Conservation (phyloP, 345 rosid species). For the Eucalyptus regnans region DNA sequence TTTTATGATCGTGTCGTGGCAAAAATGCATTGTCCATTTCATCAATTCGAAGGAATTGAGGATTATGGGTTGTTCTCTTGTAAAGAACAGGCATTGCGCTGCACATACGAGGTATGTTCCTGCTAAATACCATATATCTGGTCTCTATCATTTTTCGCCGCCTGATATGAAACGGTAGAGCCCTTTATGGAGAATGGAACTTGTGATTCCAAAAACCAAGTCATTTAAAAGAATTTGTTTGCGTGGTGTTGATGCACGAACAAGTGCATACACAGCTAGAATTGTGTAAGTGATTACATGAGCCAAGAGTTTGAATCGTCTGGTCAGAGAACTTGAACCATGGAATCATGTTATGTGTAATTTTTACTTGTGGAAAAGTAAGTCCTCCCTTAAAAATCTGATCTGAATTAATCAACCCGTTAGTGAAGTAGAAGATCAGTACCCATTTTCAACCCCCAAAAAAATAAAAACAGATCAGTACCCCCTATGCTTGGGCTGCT, state of each 20-base stretch:
- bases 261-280: background rate
- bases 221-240: background rate
- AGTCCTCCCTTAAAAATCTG: background rate
- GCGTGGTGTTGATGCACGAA: background rate
- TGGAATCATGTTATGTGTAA: background rate
- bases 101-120: background rate
- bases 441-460: background rate
- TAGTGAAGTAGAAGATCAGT: background rate
- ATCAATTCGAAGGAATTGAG: background rate
- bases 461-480: background rate
- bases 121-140: background rate
- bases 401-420: background rate
- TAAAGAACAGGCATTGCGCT: background rate
- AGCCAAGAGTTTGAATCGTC: background rate
- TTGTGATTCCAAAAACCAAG: background rate
- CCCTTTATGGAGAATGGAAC: background rate
- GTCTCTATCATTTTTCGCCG: background rate
- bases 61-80: background rate
- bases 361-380: background rate
- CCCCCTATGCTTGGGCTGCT: background rate
- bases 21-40: background rate
- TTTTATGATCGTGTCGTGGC: background rate
- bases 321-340: background rate
- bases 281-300: background rate
- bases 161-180: background rate